phyloP scores from a whole-genome alignment of 345 rosid genomes.

The Eucalyptus decipiens region DNA sequence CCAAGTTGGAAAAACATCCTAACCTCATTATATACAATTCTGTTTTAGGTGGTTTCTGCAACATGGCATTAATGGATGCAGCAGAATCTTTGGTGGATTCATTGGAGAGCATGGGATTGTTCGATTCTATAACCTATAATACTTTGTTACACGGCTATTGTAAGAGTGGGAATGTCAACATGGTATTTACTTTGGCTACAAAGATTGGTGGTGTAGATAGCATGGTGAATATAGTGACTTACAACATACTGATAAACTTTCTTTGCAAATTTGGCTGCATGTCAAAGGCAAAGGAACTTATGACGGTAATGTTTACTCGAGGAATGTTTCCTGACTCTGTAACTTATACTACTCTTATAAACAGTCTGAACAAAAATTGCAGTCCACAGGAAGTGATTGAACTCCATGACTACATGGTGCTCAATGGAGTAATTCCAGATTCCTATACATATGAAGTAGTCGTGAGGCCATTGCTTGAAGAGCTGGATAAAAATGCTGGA shows the following conservation, averaged over 20 bases:
- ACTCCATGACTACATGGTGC: conserved; percentile 52
- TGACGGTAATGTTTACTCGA: conserved; percentile 18
- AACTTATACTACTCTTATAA: conserved; percentile 41
- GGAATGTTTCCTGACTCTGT: conserved; percentile 33
- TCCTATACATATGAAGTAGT: conserved; percentile 9
- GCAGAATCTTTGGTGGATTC: conserved; percentile 9
- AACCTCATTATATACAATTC: conserved; percentile 42
- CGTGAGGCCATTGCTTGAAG: conserved; percentile 29
- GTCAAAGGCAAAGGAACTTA: conserved; percentile 36
- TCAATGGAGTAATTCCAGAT: conserved; percentile 45
- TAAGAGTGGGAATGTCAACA: conserved; percentile 17
- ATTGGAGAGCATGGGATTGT: not conserved
- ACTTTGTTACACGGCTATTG: conserved; percentile 36
- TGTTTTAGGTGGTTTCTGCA: conserved; percentile 50
- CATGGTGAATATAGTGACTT: conserved; percentile 25
- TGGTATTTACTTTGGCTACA: conserved; percentile 15
- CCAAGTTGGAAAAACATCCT: conserved; percentile 17
- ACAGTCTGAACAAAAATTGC: conserved; percentile 21
- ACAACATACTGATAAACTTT: conserved; percentile 37
- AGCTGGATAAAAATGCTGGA: not conserved
- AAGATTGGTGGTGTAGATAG: conserved; percentile 17
- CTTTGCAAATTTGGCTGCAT: conserved; percentile 43
- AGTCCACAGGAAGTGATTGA: conserved; percentile 33
- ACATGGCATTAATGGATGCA: conserved; percentile 9
- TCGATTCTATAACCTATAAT: conserved; percentile 37